phyloP scores from a whole-genome alignment of 192 early-diverging fungal species.

The Polychytrium aggregatum region DNA sequence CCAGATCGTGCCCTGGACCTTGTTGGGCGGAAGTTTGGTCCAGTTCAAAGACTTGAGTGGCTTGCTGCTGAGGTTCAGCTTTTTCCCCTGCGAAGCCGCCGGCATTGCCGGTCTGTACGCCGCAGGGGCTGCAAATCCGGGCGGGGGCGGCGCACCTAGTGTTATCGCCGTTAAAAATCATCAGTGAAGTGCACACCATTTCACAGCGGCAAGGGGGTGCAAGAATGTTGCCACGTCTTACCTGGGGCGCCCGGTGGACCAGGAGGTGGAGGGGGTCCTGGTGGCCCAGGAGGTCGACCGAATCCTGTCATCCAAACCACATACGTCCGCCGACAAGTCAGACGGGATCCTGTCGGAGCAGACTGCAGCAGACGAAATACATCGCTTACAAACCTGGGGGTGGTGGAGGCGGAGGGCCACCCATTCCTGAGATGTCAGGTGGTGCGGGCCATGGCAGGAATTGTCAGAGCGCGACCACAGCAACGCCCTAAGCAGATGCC shows the following conservation, averaged over 20 bases:
- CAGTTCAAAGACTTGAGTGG: conserved; percentile 45
- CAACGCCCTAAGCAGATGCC: too few relatives aligned
- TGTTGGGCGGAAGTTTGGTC: conserved; percentile 36
- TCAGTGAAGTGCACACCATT: neutral
- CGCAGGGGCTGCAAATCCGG: neutral
- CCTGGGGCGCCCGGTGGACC: too few relatives aligned
- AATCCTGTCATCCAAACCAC: too few relatives aligned
- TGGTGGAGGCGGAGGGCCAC: conserved; percentile 14
- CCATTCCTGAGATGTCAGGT: too few relatives aligned
- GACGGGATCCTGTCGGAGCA: too few relatives aligned
- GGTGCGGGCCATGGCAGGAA: too few relatives aligned
- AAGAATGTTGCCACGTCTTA: neutral
- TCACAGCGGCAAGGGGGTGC: neutral
- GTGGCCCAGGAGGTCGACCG: too few relatives aligned
- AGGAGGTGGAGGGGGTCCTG: too few relatives aligned
- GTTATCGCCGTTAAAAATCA: neutral
- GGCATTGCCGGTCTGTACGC: neutral
- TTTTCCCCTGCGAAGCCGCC: conserved; percentile 18
- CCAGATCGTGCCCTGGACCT: conserved; percentile 37
- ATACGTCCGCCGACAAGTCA: too few relatives aligned
- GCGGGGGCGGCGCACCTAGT: conserved; percentile 14
- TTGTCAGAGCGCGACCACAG: too few relatives aligned
- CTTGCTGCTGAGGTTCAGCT: conserved; percentile 32
- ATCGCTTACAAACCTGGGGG: conserved; percentile 1
- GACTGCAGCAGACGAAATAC: too few relatives aligned